Base-by-base conservation (phyloP, 1,284 basidiomycete genomes). In the Ustilago cynodontis region DNA sequence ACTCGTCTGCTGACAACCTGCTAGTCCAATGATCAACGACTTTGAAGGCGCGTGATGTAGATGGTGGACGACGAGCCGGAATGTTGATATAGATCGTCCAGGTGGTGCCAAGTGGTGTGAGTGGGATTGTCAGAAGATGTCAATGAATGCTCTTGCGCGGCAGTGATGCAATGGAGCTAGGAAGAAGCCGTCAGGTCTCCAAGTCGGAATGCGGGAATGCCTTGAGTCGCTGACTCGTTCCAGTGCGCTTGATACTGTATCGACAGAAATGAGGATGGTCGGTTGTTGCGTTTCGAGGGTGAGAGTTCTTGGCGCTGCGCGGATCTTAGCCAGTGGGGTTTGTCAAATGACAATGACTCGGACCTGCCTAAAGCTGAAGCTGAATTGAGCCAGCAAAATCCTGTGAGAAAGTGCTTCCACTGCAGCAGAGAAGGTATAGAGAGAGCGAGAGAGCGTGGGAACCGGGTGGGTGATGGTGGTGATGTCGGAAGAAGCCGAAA, bases 401-500 rank as follows among this genome's bases (percentile, higher is more conserved):
- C n/a, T n/a, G n/a, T n/a, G 5, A 16, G 22, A 11, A 49, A 28
- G 26, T 49, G 16, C 16, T 13, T 28, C 11, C 18, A n/a, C 20
- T 6, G 11, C 6, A 45, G 43, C 35, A 37, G 35, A 13, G 7
- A 16, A 14, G 6, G 39, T 16, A 16, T 41, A 14, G 39, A 37
- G 35, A 37, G 35, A 37, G 14, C 2, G 18, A 43, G 51, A 6
- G 24, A 43, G 39, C 10, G 59, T 49, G 41, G 47, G 57, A 39
- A 35, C n/a, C 22, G 5, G 3, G 43, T 45, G 47, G 37, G 14
- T 35, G 41, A 43, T 43, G 41, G 20, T 43, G 20, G 7, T 9
- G 1, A 43, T 20, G 39, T 33, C 14, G 49, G 39, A 24, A 55
- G 49, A 43, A 66, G 51, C 28, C 33, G 43, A 24, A n/a, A 66